Evolutionary conservation across 345 rosid genomes (phyloP), one percentile per base, ranked within the genome.

Genomic region (Gossypioides kirkii): DNA sequence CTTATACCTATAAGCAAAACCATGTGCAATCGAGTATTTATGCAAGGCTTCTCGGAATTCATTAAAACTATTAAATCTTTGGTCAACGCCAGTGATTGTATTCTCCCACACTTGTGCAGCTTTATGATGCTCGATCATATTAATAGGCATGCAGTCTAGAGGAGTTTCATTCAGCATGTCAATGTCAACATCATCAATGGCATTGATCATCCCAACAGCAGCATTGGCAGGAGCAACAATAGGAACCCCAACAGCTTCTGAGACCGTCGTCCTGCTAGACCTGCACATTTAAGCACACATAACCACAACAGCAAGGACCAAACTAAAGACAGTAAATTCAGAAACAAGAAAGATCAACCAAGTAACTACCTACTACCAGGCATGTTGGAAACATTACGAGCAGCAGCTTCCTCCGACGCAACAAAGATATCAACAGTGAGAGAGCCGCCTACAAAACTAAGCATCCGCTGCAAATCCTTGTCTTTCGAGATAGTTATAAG

Each of bases 31-130:
- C 0, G 98, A 90, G 78, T 80, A 94, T 77, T 90, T 92, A 80
- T 90, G 95, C 88, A 94, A 71, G 38, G 98, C 93, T 76, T 94
- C 97, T 53, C 94, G 87, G 77, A 94, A 92, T 74, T 94, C 98
- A 63, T 78, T 78, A 71, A 90, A 85, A 84, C 92, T 89, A 72
- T 78, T 86, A 75, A 94, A 94, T 74, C 92, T 87, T 77, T 94
- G 98, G 80, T 89, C 95, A 22, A 92, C 90, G 17, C 98, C 97
- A 1, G 97, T 94, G 18, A 94, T 92, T 42, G 87, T 84, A 81
- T 88, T 92, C 74, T 89, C 97, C 97, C 98, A 94, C 72, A 87
- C 90, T 59, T 73, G 83, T n/a, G 90, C 87, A 10, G 93, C 92
- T 76, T 82, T 88, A 43, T 73, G 78, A 69, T 85, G 91, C 50